Conservation (phyloP, 768 basidiomycete genomes). For the Auricularia sp. region DNA sequence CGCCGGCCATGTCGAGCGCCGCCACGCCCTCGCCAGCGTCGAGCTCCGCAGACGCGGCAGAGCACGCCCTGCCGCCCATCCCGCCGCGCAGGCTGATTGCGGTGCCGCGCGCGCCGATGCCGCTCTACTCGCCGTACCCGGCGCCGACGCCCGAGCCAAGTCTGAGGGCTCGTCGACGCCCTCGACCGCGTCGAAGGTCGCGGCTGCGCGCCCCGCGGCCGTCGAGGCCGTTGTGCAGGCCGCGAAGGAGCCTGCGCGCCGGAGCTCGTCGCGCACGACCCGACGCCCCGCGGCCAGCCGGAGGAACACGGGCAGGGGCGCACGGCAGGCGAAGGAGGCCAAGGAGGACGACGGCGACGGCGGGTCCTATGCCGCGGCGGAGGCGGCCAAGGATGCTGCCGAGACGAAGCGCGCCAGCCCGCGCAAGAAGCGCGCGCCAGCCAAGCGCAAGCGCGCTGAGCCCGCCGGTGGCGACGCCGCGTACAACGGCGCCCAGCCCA, state of each 20-base stretch:
- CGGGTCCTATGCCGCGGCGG: not conserved
- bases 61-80: not conserved
- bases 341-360: not conserved
- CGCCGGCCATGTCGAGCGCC: not conserved
- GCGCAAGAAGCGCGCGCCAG: not conserved
- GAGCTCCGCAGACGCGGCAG: not conserved
- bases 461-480: not conserved
- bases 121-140: not conserved
- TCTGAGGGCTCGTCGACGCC: not conserved
- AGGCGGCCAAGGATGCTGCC: not conserved
- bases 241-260: not conserved
- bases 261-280: not conserved
- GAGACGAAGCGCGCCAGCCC: not conserved
- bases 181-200: not conserved
- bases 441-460: not conserved
- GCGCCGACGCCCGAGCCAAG: not conserved
- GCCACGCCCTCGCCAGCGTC: not conserved
- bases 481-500: not conserved
- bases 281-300: not conserved
- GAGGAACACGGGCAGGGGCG: not conserved
- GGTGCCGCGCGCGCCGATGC: not conserved
- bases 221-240: not conserved
- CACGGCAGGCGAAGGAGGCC: not conserved
- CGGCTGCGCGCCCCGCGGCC: not conserved
- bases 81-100: not conserved